Base-by-base conservation (phyloP, 805 yeast species). In the Candida manassasensis region DNA sequence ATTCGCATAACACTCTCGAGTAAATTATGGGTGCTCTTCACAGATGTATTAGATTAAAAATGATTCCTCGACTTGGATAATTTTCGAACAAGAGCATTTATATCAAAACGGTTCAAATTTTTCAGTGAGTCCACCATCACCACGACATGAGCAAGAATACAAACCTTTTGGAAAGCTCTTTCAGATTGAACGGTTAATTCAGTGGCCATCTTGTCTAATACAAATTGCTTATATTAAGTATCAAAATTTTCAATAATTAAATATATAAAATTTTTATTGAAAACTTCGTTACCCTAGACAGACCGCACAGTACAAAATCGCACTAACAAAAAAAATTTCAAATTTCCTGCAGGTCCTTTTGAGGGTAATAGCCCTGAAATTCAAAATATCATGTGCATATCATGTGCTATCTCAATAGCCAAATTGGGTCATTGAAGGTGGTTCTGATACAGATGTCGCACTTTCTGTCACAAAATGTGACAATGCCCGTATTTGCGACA, bases 121-220 rank as follows among this genome's bases (percentile, higher is more conserved):
- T n/a, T n/a, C n/a, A n/a, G n/a, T n/a, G n/a, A n/a, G n/a, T n/a
- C n/a, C n/a, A n/a, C n/a, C n/a, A n/a, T n/a, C n/a, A n/a, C n/a
- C n/a, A n/a, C n/a, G n/a, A n/a, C n/a, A n/a, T n/a, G n/a, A 6
- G 27, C 12, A 24, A 6, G 27, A 19, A 24, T 24, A 73, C 94
- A 70, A 79, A 86, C 95, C 94, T 93, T 93, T 83, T 93, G 98
- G 96, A 84, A 93, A 88, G 98, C 98, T 79, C 95, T 90, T 83
- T 93, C 98, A 71, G 97, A 84, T 84, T 93, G 98, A 79, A 93
- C 98, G 73, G 96, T 90, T 79, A 93, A 87, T 83, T 93, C 98
- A 75, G 97, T 84, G 71, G 97, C 94, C 97, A 90, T 93, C 77
- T 77, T 78, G 54, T 48, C 43, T 21, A 19, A 21, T 21, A 31